Base-by-base conservation (phyloP, 345 rosid species). In the Corchorus capsularis region DNA sequence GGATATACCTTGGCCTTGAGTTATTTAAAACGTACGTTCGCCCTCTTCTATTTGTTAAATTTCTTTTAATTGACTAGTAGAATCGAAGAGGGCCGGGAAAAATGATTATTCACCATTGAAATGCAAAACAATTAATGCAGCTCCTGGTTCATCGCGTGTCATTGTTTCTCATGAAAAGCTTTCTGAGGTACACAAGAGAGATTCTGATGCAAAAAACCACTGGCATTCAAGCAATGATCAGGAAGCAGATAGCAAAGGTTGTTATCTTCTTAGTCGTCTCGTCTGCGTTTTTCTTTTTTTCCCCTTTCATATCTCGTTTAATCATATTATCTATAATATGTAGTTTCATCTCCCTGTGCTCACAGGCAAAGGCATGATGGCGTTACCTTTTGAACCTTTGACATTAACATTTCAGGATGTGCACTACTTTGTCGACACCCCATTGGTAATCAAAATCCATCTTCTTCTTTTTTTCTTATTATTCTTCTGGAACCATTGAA, bases 1-100 rank as follows among this genome's bases (percentile, higher is more conserved):
- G 88, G 93, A 46, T 89, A 90, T 81, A 83, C 85, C 59, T 71
- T 91, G 72, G 97, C 94, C 78, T 86, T 94, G 66, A 87, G 79
- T 82, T 90, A 89, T 83, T 77, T 90, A 76, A 91, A 89, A 81
- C 46, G 98, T 90, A 84, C 83, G 93, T 62, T 62, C 43, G 35
- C 63, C 49, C 22, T 14, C 13, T 60, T 75, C 83, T 71, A 72
- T 83, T n/a, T n/a, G n/a, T n/a, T n/a, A n/a, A n/a, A n/a, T n/a
- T n/a, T n/a, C n/a, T n/a, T n/a, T n/a, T n/a, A n/a, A n/a, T n/a
- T n/a, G n/a, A n/a, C n/a, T n/a, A n/a, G n/a, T n/a, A n/a, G n/a
- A n/a, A n/a, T n/a, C n/a, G n/a, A n/a, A n/a, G n/a, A n/a, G n/a
- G n/a, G n/a, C n/a, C n/a, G n/a, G n/a, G n/a, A n/a, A n/a, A n/a